A percentile compares a stretch with the other conserved stretches of the same genome.
phyloP scores from a whole-genome alignment of 2,329 filamentous ascomycete genomes.

The Chaetomiaceae sp. region DNA sequence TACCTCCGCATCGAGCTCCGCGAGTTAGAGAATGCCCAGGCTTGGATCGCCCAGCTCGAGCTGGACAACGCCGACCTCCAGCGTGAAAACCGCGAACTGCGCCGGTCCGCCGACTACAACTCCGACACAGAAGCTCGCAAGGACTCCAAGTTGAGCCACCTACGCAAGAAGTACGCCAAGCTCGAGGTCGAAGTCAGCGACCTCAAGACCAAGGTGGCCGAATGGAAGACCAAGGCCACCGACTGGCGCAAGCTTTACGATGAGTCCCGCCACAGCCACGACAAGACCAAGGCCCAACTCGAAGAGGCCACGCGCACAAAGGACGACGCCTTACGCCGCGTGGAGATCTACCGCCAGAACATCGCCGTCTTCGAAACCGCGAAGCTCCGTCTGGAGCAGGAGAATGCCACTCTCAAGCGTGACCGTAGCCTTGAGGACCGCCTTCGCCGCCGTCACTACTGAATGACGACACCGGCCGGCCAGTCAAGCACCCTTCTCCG shows the following conservation, averaged over 20 bases:
- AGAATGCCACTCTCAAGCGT: slow-evolving; percentile 30
- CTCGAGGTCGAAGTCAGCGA: slow-evolving; percentile 38
- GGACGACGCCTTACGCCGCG: slow-evolving; percentile 26
- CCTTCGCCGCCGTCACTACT: not conserved
- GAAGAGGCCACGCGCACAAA: too few species aligned
- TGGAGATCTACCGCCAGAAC: slow-evolving; percentile 23
- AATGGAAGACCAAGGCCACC: slow-evolving; percentile 32
- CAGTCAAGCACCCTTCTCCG: too few species aligned
- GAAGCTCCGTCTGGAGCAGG: slow-evolving; percentile 27
- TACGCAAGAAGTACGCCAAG: slow-evolving; percentile 33
- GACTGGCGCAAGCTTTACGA: slow-evolving; percentile 27
- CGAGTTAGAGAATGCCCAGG: slow-evolving; percentile 32
- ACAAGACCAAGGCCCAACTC: slow-evolving; percentile 22
- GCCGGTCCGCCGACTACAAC: slow-evolving; percentile 34
- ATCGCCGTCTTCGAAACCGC: slow-evolving; percentile 28
- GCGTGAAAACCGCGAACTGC: slow-evolving; percentile 39
- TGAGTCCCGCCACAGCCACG: slow-evolving; percentile 24
- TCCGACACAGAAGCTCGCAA: slow-evolving; percentile 32
- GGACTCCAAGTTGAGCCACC: slow-evolving; percentile 32
- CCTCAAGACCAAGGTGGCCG: slow-evolving; percentile 33
- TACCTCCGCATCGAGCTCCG: slow-evolving; percentile 36
- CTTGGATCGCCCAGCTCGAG: slow-evolving; percentile 36
- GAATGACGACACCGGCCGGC: not conserved
- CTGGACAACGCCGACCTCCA: slow-evolving; percentile 35
- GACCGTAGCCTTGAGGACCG: slow-evolving; percentile 24